Conservation (phyloP, 1,139 yeast genomes). For the Pneumocystis canis region DNA sequence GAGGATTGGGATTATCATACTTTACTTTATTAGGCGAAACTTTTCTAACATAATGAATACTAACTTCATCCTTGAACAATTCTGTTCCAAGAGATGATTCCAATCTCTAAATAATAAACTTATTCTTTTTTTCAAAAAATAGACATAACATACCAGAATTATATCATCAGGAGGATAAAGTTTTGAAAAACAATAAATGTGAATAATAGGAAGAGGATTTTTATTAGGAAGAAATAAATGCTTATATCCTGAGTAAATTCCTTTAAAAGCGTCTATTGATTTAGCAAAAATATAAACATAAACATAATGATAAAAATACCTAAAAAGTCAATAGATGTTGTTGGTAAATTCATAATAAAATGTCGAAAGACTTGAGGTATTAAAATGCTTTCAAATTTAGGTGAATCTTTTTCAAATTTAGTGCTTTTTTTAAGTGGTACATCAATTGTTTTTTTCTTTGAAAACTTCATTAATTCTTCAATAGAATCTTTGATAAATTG, state of each 20-base stretch:
- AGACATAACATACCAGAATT: neutral
- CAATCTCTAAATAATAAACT: slow-evolving; percentile 29
- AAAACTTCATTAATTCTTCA: slow-evolving; percentile 30
- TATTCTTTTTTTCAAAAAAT: neutral
- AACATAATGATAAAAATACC: slow-evolving; percentile 9
- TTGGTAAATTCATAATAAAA: slow-evolving; percentile 93
- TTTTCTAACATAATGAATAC: slow-evolving; percentile 71
- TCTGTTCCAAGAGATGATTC: slow-evolving; percentile 38
- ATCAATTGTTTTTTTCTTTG: slow-evolving; percentile 14
- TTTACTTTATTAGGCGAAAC: slow-evolving; percentile 75
- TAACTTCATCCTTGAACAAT: slow-evolving; percentile 32
- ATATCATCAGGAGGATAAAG: slow-evolving; percentile 33
- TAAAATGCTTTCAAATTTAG: slow-evolving; percentile 15
- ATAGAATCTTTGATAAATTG: slow-evolving; percentile 57
- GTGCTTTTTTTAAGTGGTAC: slow-evolving; percentile 19
- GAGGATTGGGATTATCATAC: neutral
- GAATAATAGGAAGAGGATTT: slow-evolving; percentile 57
- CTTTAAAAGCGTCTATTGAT: slow-evolving; percentile 24
- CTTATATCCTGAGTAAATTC: slow-evolving; percentile 17
- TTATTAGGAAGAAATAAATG: slow-evolving; percentile 24
- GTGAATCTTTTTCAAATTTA: slow-evolving; percentile 18
- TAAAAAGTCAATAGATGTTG: slow-evolving; percentile 74
- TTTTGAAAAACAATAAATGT: slow-evolving; percentile 89
- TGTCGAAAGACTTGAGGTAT: slow-evolving; percentile 53
- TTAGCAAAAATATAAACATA: neutral